Conservation (phyloP, 306 rosid genomes). For the Amphicarpaea edgeworthii region DNA sequence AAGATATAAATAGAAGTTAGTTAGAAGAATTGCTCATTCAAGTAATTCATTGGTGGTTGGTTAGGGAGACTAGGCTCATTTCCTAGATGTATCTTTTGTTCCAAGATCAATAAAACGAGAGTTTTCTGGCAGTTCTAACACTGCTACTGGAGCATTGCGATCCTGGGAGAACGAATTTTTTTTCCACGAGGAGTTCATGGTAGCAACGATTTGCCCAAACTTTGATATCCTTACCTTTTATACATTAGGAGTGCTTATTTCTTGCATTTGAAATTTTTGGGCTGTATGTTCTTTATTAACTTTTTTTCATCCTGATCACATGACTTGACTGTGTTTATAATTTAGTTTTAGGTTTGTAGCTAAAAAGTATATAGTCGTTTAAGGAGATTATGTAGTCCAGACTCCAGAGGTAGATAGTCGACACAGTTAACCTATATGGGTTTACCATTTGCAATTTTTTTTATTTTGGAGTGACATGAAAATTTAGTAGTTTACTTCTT, state of each 20-base stretch:
- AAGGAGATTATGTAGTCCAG: conserved; percentile 17
- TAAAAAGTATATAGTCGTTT: conserved; percentile 29
- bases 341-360: conserved; percentile 29
- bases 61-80: too few species aligned
- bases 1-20: too few species aligned
- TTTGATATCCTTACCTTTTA: background rate
- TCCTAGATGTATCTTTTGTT: too few species aligned
- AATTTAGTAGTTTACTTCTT: conserved; percentile 42
- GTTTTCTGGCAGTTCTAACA: too few species aligned
- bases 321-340: conserved; percentile 4
- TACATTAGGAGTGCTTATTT: background rate
- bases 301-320: background rate
- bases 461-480: conserved; percentile 33
- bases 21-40: too few species aligned
- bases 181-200: too few species aligned
- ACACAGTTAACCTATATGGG: conserved; percentile 28
- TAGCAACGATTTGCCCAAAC: too few species aligned
- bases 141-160: too few species aligned
- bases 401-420: conserved; percentile 38
- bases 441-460: conserved; percentile 30
- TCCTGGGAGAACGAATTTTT: too few species aligned
- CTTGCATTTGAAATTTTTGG: conserved; percentile 30
- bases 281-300: conserved; percentile 21
- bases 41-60: too few species aligned
- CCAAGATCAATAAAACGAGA: too few species aligned